Percentiles rank a stretch among this genome's conserved stretches.
Conservation (phyloP, 2,329 filamentous ascomycete genomes). For the Ophiostoma novo-ulmi region DNA sequence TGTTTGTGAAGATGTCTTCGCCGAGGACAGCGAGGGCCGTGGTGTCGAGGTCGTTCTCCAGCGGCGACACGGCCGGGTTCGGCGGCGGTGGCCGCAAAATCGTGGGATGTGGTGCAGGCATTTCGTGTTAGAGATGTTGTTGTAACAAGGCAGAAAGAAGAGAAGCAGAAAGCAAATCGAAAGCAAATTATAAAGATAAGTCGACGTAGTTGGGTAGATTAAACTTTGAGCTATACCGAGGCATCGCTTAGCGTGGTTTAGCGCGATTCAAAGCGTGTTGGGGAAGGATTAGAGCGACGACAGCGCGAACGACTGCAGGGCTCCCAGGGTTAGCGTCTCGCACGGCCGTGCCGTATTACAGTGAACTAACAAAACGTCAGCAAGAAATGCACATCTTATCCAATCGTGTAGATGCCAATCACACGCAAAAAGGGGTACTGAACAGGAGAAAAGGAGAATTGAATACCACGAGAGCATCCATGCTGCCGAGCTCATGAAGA, state of each 20-base stretch:
- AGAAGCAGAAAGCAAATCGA: background rate
- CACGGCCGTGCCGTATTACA: background rate
- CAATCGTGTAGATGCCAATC: background rate
- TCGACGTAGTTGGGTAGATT: background rate
- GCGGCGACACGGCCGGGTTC: conserved; percentile 67
- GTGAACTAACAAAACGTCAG: background rate
- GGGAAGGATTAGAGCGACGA: background rate
- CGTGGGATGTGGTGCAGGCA: conserved; percentile 39
- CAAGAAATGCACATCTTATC: background rate
- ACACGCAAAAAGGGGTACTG: background rate
- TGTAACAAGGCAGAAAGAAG: background rate
- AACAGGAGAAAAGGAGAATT: background rate
- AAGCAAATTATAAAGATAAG: background rate
- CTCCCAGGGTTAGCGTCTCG: background rate
- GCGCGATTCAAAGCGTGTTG: background rate
- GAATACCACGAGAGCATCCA: background rate
- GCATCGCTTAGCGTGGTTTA: conserved; percentile 1
- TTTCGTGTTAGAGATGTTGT: conserved; percentile 4
- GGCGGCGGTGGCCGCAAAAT: conserved; percentile 70
- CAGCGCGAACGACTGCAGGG: background rate
- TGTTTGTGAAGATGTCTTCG: conserved; percentile 90
- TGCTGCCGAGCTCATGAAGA: background rate
- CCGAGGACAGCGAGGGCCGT: conserved; percentile 72
- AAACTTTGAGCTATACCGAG: background rate
- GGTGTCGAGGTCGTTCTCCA: conserved; percentile 86